Evolutionary conservation across 768 basidiomycete genomes (phyloP).

Genomic region (Podaxis sp.): DNA sequence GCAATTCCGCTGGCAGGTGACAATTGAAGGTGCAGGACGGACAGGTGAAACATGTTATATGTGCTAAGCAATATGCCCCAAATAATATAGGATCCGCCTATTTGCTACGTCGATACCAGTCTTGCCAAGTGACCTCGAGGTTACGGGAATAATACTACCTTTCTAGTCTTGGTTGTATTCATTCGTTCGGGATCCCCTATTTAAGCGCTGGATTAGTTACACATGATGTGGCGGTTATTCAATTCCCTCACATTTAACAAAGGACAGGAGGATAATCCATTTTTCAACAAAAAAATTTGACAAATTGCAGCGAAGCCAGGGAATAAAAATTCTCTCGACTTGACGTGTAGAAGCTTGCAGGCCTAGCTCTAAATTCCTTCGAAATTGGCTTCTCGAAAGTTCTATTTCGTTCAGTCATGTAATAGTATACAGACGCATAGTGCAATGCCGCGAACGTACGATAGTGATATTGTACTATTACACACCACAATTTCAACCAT

Average conservation of each 20-base stretch:
- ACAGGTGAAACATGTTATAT: not conserved
- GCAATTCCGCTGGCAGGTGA: not conserved
- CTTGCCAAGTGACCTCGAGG: not conserved
- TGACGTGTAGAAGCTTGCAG: too few relatives aligned
- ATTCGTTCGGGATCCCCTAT: constrained; percentile 4
- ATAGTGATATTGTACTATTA: not conserved
- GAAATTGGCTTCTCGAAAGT: too few relatives aligned
- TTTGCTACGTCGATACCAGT: not conserved
- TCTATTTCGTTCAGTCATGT: not conserved
- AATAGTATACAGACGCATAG: not conserved
- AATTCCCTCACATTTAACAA: not conserved
- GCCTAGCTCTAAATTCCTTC: too few relatives aligned
- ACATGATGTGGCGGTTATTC: not conserved
- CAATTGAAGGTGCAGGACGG: not conserved
- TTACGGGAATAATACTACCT: constrained; percentile 14
- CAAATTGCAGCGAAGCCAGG: not conserved
- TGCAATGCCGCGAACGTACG: not conserved
- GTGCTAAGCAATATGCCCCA: constrained; percentile 8
- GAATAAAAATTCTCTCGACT: too few relatives aligned
- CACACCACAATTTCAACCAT: not conserved
- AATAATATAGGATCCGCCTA: not conserved
- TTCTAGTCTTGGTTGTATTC: constrained; percentile 4
- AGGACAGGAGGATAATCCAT: not conserved
- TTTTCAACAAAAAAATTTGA: not conserved
- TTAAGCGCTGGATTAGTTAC: not conserved